A percentile compares a stretch with the other conserved stretches of the same genome.
These are phyloP conservation scores for Neonectria punicea DNA, from an alignment of 2,329 filamentous ascomycete species.

Conservation along the genomic window DNA sequence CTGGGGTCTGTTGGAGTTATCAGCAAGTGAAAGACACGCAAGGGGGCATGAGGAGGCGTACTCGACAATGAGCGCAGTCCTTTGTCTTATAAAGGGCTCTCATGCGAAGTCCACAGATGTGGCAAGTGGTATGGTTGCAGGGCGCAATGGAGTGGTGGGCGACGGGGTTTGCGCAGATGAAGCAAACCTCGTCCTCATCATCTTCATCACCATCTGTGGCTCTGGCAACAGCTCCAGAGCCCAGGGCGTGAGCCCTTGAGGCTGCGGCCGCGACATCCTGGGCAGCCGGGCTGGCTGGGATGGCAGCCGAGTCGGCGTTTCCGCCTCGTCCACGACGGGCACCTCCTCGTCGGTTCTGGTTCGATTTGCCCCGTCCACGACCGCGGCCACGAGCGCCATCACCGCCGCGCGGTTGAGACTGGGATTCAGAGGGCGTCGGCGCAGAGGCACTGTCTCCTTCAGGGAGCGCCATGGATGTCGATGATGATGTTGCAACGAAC, in stretches of 20 bases:
- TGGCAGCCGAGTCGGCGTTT: constrained; percentile 33
- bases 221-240: constrained; percentile 34
- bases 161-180: constrained; percentile 94
- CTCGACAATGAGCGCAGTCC: constrained; percentile 94
- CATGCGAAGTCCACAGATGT: constrained; percentile 92
- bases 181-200: constrained; percentile 86
- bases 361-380: constrained; percentile 55
- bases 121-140: constrained; percentile 96
- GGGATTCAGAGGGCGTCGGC: constrained; percentile 30
- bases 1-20: constrained; percentile 65
- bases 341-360: constrained; percentile 51
- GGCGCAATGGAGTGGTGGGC: constrained; percentile 89
- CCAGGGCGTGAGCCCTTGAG: constrained; percentile 51
- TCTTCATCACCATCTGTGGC: constrained; percentile 53
- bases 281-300: constrained; percentile 44
- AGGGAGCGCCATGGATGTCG: constrained; percentile 31
- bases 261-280: constrained; percentile 46
- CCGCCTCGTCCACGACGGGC: constrained; percentile 46
- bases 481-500: constrained; percentile 1
- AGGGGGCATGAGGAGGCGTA: constrained; percentile 54
- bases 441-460: constrained; percentile 29
- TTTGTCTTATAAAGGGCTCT: constrained; percentile 96
- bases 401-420: constrained; percentile 33
- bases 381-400: constrained; percentile 51
- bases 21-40: constrained; percentile 20